Evolutionary conservation across 192 early-diverging fungal species (phyloP).

Genomic region (Podila minutissima): DNA sequence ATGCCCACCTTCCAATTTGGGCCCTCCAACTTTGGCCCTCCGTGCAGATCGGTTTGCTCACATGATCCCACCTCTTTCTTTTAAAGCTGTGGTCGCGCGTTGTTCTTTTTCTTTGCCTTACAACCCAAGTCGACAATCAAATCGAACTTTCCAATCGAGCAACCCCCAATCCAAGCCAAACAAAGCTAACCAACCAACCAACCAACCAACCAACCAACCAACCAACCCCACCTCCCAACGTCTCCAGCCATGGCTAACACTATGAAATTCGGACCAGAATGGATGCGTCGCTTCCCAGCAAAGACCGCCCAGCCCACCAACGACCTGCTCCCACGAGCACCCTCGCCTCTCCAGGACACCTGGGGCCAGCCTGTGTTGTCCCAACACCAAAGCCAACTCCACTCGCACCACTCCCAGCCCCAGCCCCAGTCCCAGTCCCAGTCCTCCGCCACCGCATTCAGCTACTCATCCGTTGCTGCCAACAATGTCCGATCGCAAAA

Average conservation of each 20-base stretch:
- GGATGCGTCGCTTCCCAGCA: slow-evolving; percentile 48
- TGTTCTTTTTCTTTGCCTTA: too few relatives aligned
- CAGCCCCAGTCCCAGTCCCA: background rate
- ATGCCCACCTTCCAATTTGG: too few relatives aligned
- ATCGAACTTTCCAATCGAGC: too few relatives aligned
- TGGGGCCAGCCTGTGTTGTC: slow-evolving; percentile 10
- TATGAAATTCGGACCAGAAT: slow-evolving; percentile 83
- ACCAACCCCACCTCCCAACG: slow-evolving; percentile 5
- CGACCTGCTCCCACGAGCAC: slow-evolving; percentile 20
- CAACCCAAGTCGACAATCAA: too few relatives aligned
- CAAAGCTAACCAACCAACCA: background rate
- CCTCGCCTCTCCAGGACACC: slow-evolving; percentile 7
- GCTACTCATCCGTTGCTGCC: slow-evolving; percentile 26
- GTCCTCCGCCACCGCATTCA: slow-evolving; percentile 6
- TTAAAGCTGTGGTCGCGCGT: too few relatives aligned
- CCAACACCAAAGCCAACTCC: slow-evolving; percentile 8
- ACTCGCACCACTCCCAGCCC: background rate
- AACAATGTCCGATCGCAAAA: slow-evolving; percentile 16
- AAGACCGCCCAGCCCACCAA: slow-evolving; percentile 10
- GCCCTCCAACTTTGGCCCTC: too few relatives aligned
- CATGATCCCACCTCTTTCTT: too few relatives aligned
- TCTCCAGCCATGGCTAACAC: slow-evolving; percentile 49
- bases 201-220: background rate
- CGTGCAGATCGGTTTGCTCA: too few relatives aligned
- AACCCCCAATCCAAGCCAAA: too few relatives aligned